These are phyloP conservation scores for Epichloe scottii DNA, from an alignment of 2,329 filamentous ascomycete species.

Conservation along the genomic window DNA sequence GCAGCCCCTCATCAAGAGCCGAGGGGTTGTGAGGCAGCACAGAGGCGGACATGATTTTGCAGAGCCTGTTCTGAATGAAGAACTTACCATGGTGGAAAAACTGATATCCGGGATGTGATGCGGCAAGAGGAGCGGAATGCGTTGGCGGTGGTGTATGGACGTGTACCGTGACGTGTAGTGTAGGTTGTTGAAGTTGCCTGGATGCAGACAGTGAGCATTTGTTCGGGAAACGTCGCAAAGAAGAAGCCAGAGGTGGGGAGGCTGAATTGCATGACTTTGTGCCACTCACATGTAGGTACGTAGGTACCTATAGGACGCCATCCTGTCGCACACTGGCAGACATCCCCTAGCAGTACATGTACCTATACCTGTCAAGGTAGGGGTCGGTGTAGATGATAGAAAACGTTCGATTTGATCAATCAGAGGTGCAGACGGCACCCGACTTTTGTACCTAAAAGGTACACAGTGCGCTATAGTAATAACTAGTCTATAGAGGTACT, in stretches of 20 bases:
- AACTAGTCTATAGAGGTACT: too few relatives aligned
- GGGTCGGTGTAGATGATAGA: too few relatives aligned
- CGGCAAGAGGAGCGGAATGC: neutral
- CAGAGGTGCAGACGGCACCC: too few relatives aligned
- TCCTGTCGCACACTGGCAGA: too few relatives aligned
- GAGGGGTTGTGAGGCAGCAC: neutral
- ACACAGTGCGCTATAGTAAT: too few relatives aligned
- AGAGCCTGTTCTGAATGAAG: neutral
- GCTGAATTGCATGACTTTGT: neutral
- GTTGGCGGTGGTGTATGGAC: neutral
- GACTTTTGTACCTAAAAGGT: too few relatives aligned
- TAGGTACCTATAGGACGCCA: too few relatives aligned
- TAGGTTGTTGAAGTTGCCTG: neutral
- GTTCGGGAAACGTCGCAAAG: neutral
- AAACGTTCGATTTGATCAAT: too few relatives aligned
- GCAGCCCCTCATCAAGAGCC: constrained; percentile 14
- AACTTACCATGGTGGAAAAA: constrained; percentile 5
- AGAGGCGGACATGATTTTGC: neutral
- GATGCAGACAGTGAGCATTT: neutral
- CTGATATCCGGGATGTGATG: neutral
- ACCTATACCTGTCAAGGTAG: too few relatives aligned
- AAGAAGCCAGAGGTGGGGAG: constrained; percentile 1
- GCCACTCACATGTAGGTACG: neutral
- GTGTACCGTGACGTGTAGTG: neutral
- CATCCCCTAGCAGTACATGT: too few relatives aligned